These are phyloP conservation scores for Alternaria sp. DNA, from an alignment of 2,329 filamentous ascomycete species.

Conservation along the genomic window DNA sequence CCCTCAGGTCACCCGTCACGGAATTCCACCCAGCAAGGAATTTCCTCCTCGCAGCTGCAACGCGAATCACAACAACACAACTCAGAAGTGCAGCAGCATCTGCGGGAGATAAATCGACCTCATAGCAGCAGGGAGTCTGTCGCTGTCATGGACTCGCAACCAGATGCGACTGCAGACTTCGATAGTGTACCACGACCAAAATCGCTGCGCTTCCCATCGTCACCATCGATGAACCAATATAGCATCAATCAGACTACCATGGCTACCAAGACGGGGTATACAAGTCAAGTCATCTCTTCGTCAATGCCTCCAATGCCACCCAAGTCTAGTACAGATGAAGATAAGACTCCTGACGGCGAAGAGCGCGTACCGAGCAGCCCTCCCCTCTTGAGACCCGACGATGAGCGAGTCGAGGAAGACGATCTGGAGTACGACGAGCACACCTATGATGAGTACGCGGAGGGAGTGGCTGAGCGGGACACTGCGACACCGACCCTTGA, in stretches of 20 bases:
- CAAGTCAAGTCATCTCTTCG: conserved; percentile 43
- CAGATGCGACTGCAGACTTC: conserved; percentile 37
- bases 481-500: conserved; percentile 14
- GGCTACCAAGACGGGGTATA: conserved; percentile 38
- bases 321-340: conserved; percentile 29
- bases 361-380: conserved; percentile 51
- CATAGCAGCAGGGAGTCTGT: conserved; percentile 48
- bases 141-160: conserved; percentile 59
- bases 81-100: conserved; percentile 27
- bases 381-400: conserved; percentile 34
- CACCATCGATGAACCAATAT: conserved; percentile 46
- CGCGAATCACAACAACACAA: conserved; percentile 29
- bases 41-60: conserved; percentile 33
- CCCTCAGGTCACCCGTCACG: conserved; percentile 31
- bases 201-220: conserved; percentile 47
- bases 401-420: conserved; percentile 33
- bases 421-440: conserved; percentile 36
- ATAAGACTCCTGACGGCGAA: conserved; percentile 27
- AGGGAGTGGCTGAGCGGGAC: conserved; percentile 15
- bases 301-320: conserved; percentile 45
- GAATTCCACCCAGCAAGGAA: conserved; percentile 30
- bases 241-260: conserved; percentile 50
- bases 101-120: conserved; percentile 22
- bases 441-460: conserved; percentile 33
- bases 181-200: conserved; percentile 42